These are phyloP conservation scores for Phytophthora tentaculata DNA, from an alignment of 352 stramenopile species.

Conservation along the genomic window DNA sequence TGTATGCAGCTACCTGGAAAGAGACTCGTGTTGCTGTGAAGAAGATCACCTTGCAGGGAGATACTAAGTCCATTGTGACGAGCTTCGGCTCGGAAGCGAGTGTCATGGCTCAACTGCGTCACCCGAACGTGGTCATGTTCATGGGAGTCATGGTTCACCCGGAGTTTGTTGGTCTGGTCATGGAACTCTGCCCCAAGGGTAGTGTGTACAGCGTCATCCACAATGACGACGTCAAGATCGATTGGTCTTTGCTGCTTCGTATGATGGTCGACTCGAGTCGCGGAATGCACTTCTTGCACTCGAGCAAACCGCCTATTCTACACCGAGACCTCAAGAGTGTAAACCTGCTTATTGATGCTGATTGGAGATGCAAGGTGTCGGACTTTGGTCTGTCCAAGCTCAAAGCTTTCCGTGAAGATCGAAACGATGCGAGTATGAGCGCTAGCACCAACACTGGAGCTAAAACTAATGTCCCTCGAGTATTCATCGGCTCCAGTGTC, in stretches of 20 bases:
- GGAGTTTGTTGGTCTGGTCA: slow-evolving; percentile 86
- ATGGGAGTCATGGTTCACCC: slow-evolving; percentile 92
- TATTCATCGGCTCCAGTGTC: slow-evolving; percentile 87
- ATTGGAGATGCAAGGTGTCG: slow-evolving; percentile 91
- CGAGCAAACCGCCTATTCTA: slow-evolving; percentile 86
- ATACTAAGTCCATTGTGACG: slow-evolving; percentile 83
- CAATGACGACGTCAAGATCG: slow-evolving; percentile 76
- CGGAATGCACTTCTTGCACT: slow-evolving; percentile 93
- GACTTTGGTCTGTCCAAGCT: slow-evolving; percentile 91
- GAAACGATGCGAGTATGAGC: slow-evolving; percentile 40
- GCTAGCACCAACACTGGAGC: slow-evolving; percentile 3
- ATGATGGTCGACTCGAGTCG: slow-evolving; percentile 90
- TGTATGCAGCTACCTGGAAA: slow-evolving; percentile 83
- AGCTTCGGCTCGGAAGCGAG: slow-evolving; percentile 84
- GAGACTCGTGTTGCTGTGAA: slow-evolving; percentile 85
- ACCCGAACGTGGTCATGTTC: slow-evolving; percentile 91
- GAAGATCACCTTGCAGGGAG: slow-evolving; percentile 83
- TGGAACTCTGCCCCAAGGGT: slow-evolving; percentile 88
- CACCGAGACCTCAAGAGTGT: slow-evolving; percentile 92
- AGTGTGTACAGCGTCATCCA: slow-evolving; percentile 88
- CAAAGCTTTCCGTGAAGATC: slow-evolving; percentile 74
- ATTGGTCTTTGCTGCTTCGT: slow-evolving; percentile 85
- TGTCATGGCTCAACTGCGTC: slow-evolving; percentile 84
- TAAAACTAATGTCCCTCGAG: slow-evolving; percentile 36
- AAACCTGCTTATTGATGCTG: slow-evolving; percentile 89